Conservation (phyloP, 331 rosid genomes). For the Acacia pycnantha region DNA sequence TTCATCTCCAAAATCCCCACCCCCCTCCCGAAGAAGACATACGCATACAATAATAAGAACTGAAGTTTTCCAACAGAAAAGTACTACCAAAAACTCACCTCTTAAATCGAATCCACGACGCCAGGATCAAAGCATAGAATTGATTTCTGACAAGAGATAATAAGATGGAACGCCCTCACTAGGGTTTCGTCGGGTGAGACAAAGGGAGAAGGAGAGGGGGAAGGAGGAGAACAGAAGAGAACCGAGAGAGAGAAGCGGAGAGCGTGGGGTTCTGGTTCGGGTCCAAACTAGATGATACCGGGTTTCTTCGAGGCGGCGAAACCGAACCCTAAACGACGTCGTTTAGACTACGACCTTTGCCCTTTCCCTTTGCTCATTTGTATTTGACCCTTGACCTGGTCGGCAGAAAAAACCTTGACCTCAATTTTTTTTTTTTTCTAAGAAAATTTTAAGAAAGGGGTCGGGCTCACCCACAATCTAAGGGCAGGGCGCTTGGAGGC, state of each 20-base stretch:
- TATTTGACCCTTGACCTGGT: background rate
- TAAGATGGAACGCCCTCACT: constrained; percentile 27
- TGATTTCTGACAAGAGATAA: constrained; percentile 6
- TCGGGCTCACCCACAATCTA: too few relatives aligned
- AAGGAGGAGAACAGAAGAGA: background rate
- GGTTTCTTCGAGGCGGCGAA: constrained; percentile 9
- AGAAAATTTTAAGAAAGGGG: too few relatives aligned
- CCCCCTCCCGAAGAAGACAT: background rate
- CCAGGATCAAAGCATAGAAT: constrained; percentile 18
- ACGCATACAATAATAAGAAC: background rate
- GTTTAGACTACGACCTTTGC: background rate
- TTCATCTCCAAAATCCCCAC: background rate
- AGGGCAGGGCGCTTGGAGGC: too few relatives aligned
- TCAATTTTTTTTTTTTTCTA: too few relatives aligned
- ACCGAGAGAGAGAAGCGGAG: too few relatives aligned
- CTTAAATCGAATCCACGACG: constrained; percentile 31
- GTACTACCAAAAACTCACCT: constrained; percentile 30
- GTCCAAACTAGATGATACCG: constrained; percentile 32
- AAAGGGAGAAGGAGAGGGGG: background rate
- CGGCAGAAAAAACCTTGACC: too few relatives aligned
- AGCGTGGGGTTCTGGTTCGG: constrained; percentile 16
- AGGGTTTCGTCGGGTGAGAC: constrained; percentile 53
- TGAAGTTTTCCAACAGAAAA: background rate
- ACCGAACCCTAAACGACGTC: constrained; percentile 5
- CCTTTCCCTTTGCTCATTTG: background rate